Evolutionary conservation across 1,284 basidiomycete species (phyloP), one percentile per base, ranked within the genome.

Genomic region (Rhodotorula sp.): DNA sequence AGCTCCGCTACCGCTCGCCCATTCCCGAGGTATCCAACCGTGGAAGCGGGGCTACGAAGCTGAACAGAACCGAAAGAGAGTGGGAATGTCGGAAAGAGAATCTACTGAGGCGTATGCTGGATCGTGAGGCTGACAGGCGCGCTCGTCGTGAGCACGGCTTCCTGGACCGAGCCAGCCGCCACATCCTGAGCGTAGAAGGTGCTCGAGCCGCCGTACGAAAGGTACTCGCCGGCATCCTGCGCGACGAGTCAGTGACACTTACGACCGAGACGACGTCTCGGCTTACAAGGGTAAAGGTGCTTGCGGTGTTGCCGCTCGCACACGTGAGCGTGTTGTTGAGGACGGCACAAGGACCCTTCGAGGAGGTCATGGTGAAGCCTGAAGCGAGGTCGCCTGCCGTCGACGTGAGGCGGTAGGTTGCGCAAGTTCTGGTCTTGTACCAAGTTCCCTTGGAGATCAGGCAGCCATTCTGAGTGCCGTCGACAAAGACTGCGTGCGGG

Each of bases 321-420:
- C 85, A 86, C 0, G 81, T 74, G 62, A 86, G 80, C 20, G 75
- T 65, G 13, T 82, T 83, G 0, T 17, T 19, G 34, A 78, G 72
- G 39, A 85, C 80, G 24, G 83, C 83, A 76, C 85, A 86, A 62
- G 77, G 81, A 7, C 84, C 84, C 72, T 85, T 85, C 20, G 83
- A 84, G n/a, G 84, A 83, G 15, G 79, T 82, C 80, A 86, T 80
- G 3, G 84, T 85, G 77, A 86, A 67, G 52, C 59, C 49, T 15
- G 53, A 2, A 5, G 56, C 29, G 17, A 56, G 54, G 4, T 46
- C 36, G 32, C 52, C 20, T 20, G 55, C 17, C n/a, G 32, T 20
- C 4, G 64, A 49, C 29, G 60, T 29, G 83, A 83, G 27, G 79
- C 81, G 79, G 85, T 79, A 10, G 82, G 84, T 76, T 83, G 84